A percentile compares a stretch with the other conserved stretches of the same genome.
These are phyloP conservation scores for Stephanodiscus triporus DNA, from an alignment of 108 stramenopile species.

Conservation along the genomic window DNA sequence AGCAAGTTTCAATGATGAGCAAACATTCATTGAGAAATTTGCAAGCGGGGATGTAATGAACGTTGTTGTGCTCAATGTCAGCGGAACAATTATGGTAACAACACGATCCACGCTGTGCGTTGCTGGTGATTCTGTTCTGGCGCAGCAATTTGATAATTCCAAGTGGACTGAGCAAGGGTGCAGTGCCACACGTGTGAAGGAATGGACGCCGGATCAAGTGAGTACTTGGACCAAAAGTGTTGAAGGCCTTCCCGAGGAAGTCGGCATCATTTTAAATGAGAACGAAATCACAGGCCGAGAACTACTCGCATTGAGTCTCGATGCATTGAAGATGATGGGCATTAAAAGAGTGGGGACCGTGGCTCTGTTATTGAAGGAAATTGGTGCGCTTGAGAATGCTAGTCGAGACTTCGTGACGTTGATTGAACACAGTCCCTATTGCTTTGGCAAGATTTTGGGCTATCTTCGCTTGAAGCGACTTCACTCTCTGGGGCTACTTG, in stretches of 20 bases:
- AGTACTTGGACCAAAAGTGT: conserved; percentile 15
- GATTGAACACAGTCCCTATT: conserved; percentile 46
- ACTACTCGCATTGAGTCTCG: conserved; percentile 28
- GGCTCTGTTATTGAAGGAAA: conserved; percentile 32
- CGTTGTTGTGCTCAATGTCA: conserved; percentile 38
- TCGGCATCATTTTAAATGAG: conserved; percentile 21
- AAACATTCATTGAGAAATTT: conserved; percentile 21
- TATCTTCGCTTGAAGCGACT: conserved; percentile 29
- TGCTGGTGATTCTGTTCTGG: conserved; percentile 29
- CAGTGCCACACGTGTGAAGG: conserved; percentile 4
- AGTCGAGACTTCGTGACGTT: conserved; percentile 21
- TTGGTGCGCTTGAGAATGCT: conserved; percentile 17
- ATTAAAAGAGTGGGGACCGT: conserved; percentile 23
- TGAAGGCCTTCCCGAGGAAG: conserved; percentile 21
- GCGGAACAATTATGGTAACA: conserved; percentile 41
- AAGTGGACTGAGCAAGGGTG: conserved; percentile 17
- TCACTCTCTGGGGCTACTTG: conserved; percentile 9
- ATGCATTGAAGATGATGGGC: conserved; percentile 34
- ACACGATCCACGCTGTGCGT: conserved; percentile 21
- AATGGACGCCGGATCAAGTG: conserved; percentile 26
- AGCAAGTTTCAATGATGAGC: not conserved
- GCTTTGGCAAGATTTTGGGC: conserved; percentile 45
- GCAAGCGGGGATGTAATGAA: conserved; percentile 14
- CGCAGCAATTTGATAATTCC: conserved; percentile 14
- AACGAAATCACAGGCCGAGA: conserved; percentile 26